Percentiles rank a stretch among this genome's conserved stretches.
phyloP scores from a whole-genome alignment of 1,284 basidiomycete genomes.

The Naganishia sp. region DNA sequence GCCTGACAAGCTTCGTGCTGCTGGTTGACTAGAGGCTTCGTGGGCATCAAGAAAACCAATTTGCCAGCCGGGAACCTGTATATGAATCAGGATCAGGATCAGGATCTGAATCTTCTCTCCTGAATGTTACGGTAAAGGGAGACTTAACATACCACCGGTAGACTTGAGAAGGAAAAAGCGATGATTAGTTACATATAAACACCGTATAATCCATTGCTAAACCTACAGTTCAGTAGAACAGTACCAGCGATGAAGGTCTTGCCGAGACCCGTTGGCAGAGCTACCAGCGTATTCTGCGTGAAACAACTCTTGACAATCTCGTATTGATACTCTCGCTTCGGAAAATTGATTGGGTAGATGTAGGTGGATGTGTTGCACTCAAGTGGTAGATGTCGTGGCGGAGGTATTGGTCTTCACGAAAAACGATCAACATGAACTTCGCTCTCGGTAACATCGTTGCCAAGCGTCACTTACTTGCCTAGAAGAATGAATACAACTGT shows the following conservation, averaged over 20 bases:
- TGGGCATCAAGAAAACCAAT: slow-evolving; percentile 92
- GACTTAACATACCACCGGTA: neutral
- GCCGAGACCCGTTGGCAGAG: slow-evolving; percentile 92
- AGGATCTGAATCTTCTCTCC: slow-evolving; percentile 7
- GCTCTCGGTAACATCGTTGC: slow-evolving; percentile 24
- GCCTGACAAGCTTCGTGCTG: slow-evolving; percentile 92
- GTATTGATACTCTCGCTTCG: slow-evolving; percentile 90
- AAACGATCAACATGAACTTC: slow-evolving; percentile 36
- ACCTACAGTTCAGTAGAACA: slow-evolving; percentile 88
- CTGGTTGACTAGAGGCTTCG: slow-evolving; percentile 92
- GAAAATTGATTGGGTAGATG: slow-evolving; percentile 87
- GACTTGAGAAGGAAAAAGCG: neutral
- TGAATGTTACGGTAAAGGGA: too few species aligned
- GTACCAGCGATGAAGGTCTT: slow-evolving; percentile 99
- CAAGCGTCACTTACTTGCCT: slow-evolving; percentile 19
- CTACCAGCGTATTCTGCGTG: slow-evolving; percentile 91
- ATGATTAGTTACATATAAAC: neutral
- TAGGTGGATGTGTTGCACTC: slow-evolving; percentile 78
- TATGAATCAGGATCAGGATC: neutral
- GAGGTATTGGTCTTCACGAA: slow-evolving; percentile 57
- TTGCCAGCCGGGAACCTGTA: slow-evolving; percentile 84
- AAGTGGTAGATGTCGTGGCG: slow-evolving; percentile 78
- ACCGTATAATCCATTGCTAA: neutral
- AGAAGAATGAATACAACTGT: neutral
- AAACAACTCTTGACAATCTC: slow-evolving; percentile 87